Evolutionary conservation across 495 filamentous ascomycete genomes (phyloP).

Genomic region (Penicillium waksmanii): DNA sequence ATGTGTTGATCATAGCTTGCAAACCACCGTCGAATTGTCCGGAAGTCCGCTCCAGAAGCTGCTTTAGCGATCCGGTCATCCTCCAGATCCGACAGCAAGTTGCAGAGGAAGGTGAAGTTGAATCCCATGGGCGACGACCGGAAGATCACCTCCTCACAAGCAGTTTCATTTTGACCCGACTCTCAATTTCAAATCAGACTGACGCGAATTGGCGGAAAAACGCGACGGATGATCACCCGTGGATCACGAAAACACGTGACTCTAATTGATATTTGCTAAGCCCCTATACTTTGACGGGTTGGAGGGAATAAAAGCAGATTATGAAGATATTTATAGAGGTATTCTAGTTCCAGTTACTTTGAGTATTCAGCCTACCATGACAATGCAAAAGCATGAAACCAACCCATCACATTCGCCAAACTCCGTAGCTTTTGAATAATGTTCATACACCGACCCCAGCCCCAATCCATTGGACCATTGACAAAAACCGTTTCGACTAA

Average conservation of each 20-base stretch:
- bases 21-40: conserved; percentile 64
- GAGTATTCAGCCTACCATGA: background rate
- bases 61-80: conserved; percentile 44
- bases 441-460: background rate
- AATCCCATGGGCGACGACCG: conserved; percentile 55
- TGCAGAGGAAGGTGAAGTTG: conserved; percentile 62
- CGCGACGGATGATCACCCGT: conserved; percentile 23
- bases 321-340: background rate
- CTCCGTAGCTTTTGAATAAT: conserved; percentile 35
- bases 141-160: background rate
- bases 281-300: background rate
- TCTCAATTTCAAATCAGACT: background rate
- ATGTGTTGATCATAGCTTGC: conserved; percentile 54
- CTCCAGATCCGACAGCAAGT: conserved; percentile 61
- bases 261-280: no score
- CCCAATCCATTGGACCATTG: conserved; percentile 10
- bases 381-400: background rate
- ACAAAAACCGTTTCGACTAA: conserved; percentile 17
- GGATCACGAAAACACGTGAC: conserved; percentile 49
- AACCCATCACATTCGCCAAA: conserved; percentile 32
- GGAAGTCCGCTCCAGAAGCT: conserved; percentile 36
- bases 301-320: background rate
- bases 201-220: conserved; percentile 22
- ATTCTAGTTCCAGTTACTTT: background rate
- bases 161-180: background rate